phyloP scores from a whole-genome alignment of 1,139 yeast genomes.

The Saccharomyces hybrid region DNA sequence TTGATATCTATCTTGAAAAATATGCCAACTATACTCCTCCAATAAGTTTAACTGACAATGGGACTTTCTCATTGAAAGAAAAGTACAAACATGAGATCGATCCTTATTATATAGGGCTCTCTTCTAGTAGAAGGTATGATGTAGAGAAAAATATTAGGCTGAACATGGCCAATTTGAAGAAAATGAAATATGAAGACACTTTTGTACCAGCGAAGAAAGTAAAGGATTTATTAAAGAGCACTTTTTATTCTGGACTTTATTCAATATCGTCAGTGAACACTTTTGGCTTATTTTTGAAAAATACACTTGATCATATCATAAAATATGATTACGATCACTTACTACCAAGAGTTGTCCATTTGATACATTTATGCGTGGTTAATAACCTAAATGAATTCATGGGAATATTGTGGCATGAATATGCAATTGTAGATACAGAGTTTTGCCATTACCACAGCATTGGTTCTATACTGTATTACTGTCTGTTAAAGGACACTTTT shows the following conservation, averaged over 20 bases:
- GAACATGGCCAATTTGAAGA: constrained; percentile 30
- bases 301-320: constrained; percentile 40
- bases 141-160: constrained; percentile 39
- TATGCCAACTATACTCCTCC: constrained; percentile 62
- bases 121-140: constrained; percentile 74
- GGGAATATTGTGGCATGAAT: constrained; percentile 32
- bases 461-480: constrained; percentile 39
- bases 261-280: constrained; percentile 44
- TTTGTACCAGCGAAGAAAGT: constrained; percentile 44
- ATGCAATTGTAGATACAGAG: constrained; percentile 32
- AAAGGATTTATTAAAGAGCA: constrained; percentile 26
- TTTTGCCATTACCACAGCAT: constrained; percentile 38
- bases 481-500: constrained; percentile 38
- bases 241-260: constrained; percentile 40
- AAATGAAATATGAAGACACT: constrained; percentile 37
- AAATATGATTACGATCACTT: constrained; percentile 46
- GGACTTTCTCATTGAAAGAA: constrained; percentile 59
- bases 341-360: constrained; percentile 51
- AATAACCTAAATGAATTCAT: constrained; percentile 6
- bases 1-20: constrained; percentile 57
- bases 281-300: constrained; percentile 46
- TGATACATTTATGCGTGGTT: constrained; percentile 51
- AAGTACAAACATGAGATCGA: constrained; percentile 50
- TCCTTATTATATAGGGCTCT: constrained; percentile 75
- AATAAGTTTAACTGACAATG: constrained; percentile 53